Conservation (phyloP, 1,284 basidiomycete species). For the Cryptococcus sp. region DNA sequence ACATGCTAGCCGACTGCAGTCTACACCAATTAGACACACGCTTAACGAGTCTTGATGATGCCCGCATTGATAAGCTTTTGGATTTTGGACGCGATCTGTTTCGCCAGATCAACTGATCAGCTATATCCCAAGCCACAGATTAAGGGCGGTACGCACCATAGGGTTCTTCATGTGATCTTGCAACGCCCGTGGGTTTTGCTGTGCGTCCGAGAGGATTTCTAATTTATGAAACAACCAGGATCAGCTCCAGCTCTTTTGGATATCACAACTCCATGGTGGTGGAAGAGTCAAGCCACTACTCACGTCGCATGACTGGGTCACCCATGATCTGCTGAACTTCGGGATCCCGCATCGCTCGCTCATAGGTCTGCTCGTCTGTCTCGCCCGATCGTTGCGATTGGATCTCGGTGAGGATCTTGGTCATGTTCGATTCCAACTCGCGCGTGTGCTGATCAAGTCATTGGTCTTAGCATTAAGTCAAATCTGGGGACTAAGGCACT, state of each 20-base stretch:
- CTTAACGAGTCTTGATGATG: conserved; percentile 56
- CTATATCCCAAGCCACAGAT: not conserved
- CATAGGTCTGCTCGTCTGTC: conserved; percentile 87
- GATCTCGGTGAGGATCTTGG: conserved; percentile 78
- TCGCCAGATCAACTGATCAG: conserved; percentile 1
- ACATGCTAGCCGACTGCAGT: not conserved
- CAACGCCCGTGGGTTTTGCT: conserved; percentile 82
- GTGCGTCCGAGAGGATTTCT: conserved; percentile 92
- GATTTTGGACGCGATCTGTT: conserved; percentile 39
- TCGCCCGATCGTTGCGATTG: conserved; percentile 81
- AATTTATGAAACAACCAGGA: conserved; percentile 62
- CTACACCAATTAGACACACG: not conserved
- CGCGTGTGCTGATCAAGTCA: conserved; percentile 58
- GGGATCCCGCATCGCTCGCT: conserved; percentile 95
- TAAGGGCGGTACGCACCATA: conserved; percentile 44
- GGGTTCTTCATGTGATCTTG: conserved; percentile 99
- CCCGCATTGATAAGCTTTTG: conserved; percentile 92
- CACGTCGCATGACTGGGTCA: conserved; percentile 35
- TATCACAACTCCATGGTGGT: conserved; percentile 2
- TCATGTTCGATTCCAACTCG: conserved; percentile 77
- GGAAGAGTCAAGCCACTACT: conserved; percentile 1
- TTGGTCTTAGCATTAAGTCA: not conserved
- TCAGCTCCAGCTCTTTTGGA: conserved; percentile 3
- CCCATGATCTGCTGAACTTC: conserved; percentile 73
- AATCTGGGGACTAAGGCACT: too few relatives aligned